Base-by-base conservation (phyloP, 129 eudicot species). In the Logfia minima region DNA sequence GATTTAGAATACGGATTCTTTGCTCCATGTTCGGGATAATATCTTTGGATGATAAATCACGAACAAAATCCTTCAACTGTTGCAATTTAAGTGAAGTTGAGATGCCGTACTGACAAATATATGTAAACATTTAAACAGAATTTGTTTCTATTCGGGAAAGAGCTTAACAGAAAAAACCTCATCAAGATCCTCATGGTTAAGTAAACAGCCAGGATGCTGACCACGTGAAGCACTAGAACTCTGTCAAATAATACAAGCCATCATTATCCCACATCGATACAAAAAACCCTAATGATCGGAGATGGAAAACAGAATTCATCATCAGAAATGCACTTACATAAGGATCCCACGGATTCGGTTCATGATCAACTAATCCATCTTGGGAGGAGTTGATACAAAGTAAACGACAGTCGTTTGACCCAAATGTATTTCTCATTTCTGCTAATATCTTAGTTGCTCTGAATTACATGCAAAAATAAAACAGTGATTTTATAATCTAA, bases 1-100 rank as follows among this genome's bases (percentile, higher is more conserved):
- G 97, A 86, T 91, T 94, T 34, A 94, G 90, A 23, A 86, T 69
- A 74, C 98, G 96, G 19, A 91, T 88, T 75, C 84, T 94, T 79
- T 85, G 93, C 86, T 94, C 98, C 93, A 94, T 94, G 76, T 87
- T 86, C 76, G 98, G 98, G 77, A 94, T 94, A 56, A 94, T 86
- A 72, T 86, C 87, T 84, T 94, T 94, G 56, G 98, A 91, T 68
- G 97, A 81, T 66, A 94, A 80, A 85, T 94, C 97, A 75, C 91
- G 97, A 88, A 87, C 84, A 63, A 83, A 67, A 60, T 78, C 76
- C 83, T 74, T 89, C 68, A 94, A 76, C 98, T 94, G 93, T 81
- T 71, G 53, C 75, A 75, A 63, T 74, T 64, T 18, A 80, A 29
- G 68, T 72, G 29, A 71, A 58, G 51, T 34, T 21, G 2, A 71